Conservation (phyloP, 1,284 basidiomycete genomes). For the Sporisorium sorghi region DNA sequence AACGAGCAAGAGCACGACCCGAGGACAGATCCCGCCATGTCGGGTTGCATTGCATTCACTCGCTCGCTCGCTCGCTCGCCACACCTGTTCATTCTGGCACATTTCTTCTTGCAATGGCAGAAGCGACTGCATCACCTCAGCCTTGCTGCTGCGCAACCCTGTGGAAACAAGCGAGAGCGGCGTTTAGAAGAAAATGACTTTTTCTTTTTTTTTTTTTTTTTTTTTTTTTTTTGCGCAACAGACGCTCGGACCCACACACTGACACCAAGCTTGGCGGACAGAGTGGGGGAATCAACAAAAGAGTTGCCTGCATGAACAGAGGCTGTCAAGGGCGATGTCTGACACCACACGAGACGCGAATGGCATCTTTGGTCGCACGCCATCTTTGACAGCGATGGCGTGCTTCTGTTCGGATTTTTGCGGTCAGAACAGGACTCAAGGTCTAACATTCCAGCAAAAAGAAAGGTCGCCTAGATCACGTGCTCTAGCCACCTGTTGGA, state of each 20-base stretch:
- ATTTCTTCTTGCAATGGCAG: neutral
- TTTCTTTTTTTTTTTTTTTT: neutral
- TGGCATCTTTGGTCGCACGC: slow-evolving; percentile 30
- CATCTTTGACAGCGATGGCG: slow-evolving; percentile 33
- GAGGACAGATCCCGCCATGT: slow-evolving; percentile 1
- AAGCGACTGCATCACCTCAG: neutral
- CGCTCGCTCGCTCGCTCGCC: neutral
- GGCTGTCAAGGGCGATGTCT: neutral
- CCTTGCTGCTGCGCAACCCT: neutral
- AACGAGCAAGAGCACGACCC: neutral
- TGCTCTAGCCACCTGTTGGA: neutral
- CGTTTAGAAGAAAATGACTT: slow-evolving; percentile 8
- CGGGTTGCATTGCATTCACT: neutral
- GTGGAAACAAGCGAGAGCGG: slow-evolving; percentile 3
- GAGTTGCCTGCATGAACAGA: neutral
- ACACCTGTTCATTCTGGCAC: neutral
- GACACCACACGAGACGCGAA: slow-evolving; percentile 16
- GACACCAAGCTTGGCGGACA: neutral
- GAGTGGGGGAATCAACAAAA: neutral
- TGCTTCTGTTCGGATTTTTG: no score
- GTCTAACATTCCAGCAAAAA: neutral
- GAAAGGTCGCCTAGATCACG: slow-evolving; percentile 8
- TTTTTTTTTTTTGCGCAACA: neutral
- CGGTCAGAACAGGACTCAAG: neutral
- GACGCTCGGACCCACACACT: slow-evolving; percentile 4